Evolutionary conservation across 192 early-diverging fungal species (phyloP), one percentile per base, ranked within the genome.

Genomic region (Backusella macrospora): DNA sequence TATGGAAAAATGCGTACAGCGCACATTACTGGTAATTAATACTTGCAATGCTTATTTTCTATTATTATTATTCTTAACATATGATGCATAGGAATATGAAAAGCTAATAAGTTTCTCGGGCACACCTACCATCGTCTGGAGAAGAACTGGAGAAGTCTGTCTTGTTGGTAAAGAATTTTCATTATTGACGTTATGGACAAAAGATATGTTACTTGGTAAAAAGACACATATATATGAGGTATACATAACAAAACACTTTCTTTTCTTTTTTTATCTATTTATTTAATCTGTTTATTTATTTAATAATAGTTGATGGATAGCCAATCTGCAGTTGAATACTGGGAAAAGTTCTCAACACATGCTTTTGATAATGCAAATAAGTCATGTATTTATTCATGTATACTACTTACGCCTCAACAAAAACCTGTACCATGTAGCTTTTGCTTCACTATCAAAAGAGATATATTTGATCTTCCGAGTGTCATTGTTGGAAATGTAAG

Each of bases 121-220:
- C 39, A 98, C 96, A 37, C 96, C 96, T 7, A 96, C 95, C 1
- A 94, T 97, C n/a, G 94, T 97, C 23, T 98, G 96, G 96, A 90
- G 96, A 49, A 88, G 96, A 18, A 95, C 94, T 1, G 96, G 96
- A 44, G 96, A 98, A 82, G 95, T 98, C 71, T 93, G 91, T 9
- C 79, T 98, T 44, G 96, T 98, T 6, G 96, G 96, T 52, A 98
- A 97, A 77, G 96, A 98, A 78, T 98, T 98, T 76, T 94, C 93
- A 8, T 86, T 98, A 37, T 77, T 98, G 72, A 98, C 96, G 4
- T 88, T 92, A 77, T 98, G 96, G 96, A 82, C 91, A 74, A 90
- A 89, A 40, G 95, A 97, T 40, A 87, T 89, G 76, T 82, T 98
- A 40, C 69, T 95, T 18, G 87, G 85, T 55, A 92, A 93, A 73